A percentile compares a stretch with the other conserved stretches of the same genome.
Conservation (phyloP, 805 yeast species). For the Candida khao-thaluensis region DNA sequence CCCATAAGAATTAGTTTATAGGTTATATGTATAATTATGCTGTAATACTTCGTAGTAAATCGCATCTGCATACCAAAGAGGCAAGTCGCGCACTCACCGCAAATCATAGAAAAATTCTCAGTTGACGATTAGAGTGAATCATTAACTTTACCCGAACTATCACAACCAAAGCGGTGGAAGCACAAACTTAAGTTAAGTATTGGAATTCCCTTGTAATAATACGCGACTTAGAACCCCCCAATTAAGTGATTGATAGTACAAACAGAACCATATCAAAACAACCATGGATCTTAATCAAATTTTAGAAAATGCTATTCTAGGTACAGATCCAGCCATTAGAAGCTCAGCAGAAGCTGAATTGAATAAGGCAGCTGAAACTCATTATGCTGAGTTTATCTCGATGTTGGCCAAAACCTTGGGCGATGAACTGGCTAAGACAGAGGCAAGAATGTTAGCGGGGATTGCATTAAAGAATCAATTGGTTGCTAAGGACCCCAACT, state of each 20-base stretch:
- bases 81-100: slow-evolving; percentile 2
- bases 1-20: background rate
- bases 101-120: slow-evolving; percentile 5
- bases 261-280: too few relatives aligned
- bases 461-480: slow-evolving; percentile 84
- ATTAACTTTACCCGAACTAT: background rate
- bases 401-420: slow-evolving; percentile 70
- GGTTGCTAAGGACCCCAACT: slow-evolving; percentile 72
- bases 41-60: too few relatives aligned
- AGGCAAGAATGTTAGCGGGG: slow-evolving; percentile 91
- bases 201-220: too few relatives aligned
- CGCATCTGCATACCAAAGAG: too few relatives aligned
- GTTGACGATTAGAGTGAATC: slow-evolving; percentile 6
- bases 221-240: too few relatives aligned
- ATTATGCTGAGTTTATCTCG: slow-evolving; percentile 72
- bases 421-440: slow-evolving; percentile 60
- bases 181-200: background rate
- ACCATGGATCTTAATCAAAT: slow-evolving; percentile 56
- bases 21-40: too few relatives aligned
- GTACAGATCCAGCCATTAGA: slow-evolving; percentile 65
- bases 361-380: slow-evolving; percentile 64
- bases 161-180: background rate
- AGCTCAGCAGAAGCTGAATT: slow-evolving; percentile 78
- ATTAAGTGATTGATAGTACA: too few relatives aligned
- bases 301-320: slow-evolving; percentile 76